Evolutionary conservation across 2,329 filamentous ascomycete species (phyloP), one percentile per base, ranked within the genome.

Genomic region (Myrmaecium sp.): DNA sequence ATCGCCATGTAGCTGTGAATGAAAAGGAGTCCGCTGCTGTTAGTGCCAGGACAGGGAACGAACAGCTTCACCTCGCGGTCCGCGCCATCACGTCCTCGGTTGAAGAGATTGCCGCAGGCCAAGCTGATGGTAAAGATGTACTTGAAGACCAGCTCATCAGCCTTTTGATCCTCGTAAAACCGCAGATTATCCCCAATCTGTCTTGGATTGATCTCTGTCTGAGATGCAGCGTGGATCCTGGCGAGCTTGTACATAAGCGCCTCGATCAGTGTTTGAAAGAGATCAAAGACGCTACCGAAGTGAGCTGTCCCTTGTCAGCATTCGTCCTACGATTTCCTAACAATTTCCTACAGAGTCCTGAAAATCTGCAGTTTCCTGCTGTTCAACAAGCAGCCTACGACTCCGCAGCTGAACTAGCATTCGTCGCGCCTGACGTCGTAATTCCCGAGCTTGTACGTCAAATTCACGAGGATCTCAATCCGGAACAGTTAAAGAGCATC

Each of bases 181-280:
- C 72, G 12, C 74, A 84, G 32, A 56, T 98, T 18, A 66, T 95
- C 31, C 75, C 82, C 1, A 68, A 69, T 32, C 64, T 73, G 12
- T 79, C 69, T 33, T 98, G 91, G 91, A 95, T 98, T 42, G 75
- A 89, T 21, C 56, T 83, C 3, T 92, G 81, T 42, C 62, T 95
- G 29, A 71, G 71, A 33, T 74, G 78, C 36, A 75, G 74, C 8
- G 59, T 82, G 8, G 89, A 98, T 48, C 89, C 89, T 4, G 86
- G 84, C 11, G 59, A 67, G 13, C 62, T 98, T 30, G 80, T 76
- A 3, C 61, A 62, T 30, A 66, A 70, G 28, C 61, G 74, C 29
- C 58, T 75, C 15, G 59, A 70, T 23, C 52, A 62, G 6, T 67
- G 89, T 33, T 59, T 95, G 25, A 52, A 66, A 17, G 69, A 84